phyloP scores from a whole-genome alignment of 768 basidiomycete genomes.

The Lentinula sp. region DNA sequence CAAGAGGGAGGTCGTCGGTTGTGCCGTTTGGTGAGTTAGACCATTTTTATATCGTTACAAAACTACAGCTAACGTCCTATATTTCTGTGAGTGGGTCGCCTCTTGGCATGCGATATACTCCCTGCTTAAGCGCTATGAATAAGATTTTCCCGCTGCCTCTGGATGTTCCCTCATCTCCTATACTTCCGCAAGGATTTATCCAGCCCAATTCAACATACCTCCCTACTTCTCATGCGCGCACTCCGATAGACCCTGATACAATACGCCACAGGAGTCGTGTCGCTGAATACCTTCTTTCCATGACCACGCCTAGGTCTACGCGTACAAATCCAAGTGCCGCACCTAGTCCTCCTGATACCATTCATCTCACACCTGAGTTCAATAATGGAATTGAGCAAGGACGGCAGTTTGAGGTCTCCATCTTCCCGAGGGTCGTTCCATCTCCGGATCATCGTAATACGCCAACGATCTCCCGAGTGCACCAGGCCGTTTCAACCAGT shows the following conservation, averaged over 20 bases:
- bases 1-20: slow-evolving; percentile 61
- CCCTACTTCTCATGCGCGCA: not conserved
- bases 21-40: slow-evolving; percentile 44
- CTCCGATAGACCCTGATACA: not conserved
- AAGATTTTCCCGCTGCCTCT: not conserved
- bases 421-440: not conserved
- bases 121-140: slow-evolving; percentile 43
- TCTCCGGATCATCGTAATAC: not conserved
- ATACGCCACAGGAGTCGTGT: not conserved
- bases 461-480: not conserved
- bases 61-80: slow-evolving; percentile 8
- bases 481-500: not conserved
- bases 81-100: slow-evolving; percentile 48
- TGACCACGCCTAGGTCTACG: not conserved
- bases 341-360: not conserved
- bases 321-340: not conserved
- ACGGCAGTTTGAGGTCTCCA: not conserved
- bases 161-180: not conserved
- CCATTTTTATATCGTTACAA: not conserved
- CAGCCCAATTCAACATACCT: not conserved
- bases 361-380: not conserved
- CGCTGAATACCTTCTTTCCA: not conserved
- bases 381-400: not conserved
- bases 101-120: slow-evolving; percentile 55
- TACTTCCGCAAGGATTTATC: not conserved